Percentiles rank a stretch among this genome's conserved stretches.
Evolutionary conservation across 2,329 filamentous ascomycete genomes (phyloP).

Genomic region (Cadophora luteo-olivacea): DNA sequence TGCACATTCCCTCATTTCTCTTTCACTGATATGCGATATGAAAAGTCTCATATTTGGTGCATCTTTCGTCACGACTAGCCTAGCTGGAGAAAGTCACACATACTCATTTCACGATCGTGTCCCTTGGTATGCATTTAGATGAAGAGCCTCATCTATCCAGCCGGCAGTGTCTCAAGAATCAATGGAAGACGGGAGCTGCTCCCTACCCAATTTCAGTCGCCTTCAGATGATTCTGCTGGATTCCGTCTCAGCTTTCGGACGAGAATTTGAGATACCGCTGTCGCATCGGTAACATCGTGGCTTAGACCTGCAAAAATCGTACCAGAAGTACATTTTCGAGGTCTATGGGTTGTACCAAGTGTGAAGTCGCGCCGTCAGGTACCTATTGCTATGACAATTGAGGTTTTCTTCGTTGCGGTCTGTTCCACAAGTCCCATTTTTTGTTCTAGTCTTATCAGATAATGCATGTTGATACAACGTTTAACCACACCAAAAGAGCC

Average conservation of each 20-base stretch:
- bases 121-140: not conserved
- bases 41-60: slow-evolving; percentile 12
- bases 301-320: slow-evolving; percentile 12
- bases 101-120: slow-evolving; percentile 10
- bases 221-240: not conserved
- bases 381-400: not conserved
- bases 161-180: not conserved
- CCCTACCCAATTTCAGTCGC: not conserved
- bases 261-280: slow-evolving; percentile 14
- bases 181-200: not conserved
- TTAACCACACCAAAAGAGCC: slow-evolving; percentile 22
- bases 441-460: slow-evolving; percentile 26
- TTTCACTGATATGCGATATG: not conserved
- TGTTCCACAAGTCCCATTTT: not conserved
- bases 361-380: slow-evolving; percentile 1
- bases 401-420: not conserved
- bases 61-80: slow-evolving; percentile 19
- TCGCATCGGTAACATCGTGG: slow-evolving; percentile 25
- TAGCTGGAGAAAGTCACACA: slow-evolving; percentile 21
- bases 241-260: slow-evolving; percentile 7
- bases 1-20: slow-evolving; percentile 4
- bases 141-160: slow-evolving; percentile 13
- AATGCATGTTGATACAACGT: slow-evolving; percentile 24
- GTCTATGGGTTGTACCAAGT: not conserved
- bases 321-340: not conserved